Conservation (phyloP, 208 protist genomes). For the Acanthamoeba culbertsoni region DNA sequence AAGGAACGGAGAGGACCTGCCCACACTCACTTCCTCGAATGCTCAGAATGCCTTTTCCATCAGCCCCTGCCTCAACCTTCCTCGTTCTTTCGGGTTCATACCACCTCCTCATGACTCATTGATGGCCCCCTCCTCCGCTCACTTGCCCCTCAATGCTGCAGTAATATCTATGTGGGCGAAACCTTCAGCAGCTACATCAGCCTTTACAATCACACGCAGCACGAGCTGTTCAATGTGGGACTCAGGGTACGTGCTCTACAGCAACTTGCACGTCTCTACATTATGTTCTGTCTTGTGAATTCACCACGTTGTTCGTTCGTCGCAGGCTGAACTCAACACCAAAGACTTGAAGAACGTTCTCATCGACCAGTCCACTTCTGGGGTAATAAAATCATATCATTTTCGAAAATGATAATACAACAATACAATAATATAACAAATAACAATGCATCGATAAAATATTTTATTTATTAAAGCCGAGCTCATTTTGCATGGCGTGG, state of each 20-base stretch:
- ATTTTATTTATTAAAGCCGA: not conserved
- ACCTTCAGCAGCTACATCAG: conserved; percentile 25
- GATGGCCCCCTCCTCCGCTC: too few relatives aligned
- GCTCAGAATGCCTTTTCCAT: not conserved
- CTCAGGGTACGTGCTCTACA: not conserved
- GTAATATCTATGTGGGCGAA: not conserved
- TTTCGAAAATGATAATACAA: not conserved
- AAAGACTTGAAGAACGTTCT: conserved; percentile 5
- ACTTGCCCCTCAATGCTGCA: too few relatives aligned
- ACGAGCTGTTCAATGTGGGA: not conserved
- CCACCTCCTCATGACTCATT: not conserved
- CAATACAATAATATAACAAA: too few relatives aligned
- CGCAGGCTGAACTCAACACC: not conserved
- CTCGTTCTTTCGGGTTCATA: not conserved
- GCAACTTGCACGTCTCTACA: not conserved
- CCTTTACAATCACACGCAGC: conserved; percentile 24
- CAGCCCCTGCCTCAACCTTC: conserved; percentile 15
- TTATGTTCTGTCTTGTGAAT: not conserved
- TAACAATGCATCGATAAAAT: too few relatives aligned
- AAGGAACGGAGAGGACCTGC: not conserved
- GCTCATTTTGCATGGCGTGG: not conserved
- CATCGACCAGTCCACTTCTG: not conserved
- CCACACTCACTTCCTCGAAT: not conserved
- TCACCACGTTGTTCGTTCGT: not conserved
- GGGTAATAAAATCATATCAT: too few relatives aligned